Evolutionary conservation across 202 grass and related monocot genomes (phyloP), one percentile per base, ranked within the genome.

Genomic region (Dendrocalamus latiflorus): DNA sequence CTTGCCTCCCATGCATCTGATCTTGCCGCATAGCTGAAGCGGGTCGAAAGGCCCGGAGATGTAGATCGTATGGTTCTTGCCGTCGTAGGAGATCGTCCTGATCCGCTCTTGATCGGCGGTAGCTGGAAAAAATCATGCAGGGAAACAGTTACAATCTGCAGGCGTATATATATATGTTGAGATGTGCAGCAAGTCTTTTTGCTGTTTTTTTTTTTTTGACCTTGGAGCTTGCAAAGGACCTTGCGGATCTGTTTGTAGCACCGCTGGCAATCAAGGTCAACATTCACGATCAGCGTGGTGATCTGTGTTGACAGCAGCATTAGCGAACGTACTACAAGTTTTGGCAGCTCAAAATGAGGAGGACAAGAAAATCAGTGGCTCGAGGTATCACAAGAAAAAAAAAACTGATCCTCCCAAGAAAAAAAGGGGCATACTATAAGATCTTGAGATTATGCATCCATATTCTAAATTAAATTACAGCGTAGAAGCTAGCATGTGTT

Each of bases 151-250:
- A 16, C 15, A 6, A 6, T 33, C 4, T 49, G 47, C 47, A 49
- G 47, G 47, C 14, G 47, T 16, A 49, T 5, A 5, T 49, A 9
- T 30, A 30, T 30, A 30, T 30, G 2, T 20, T 57, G 36, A 58
- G 28, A 65, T 30, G 30, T 39, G 39, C 22, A 42, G 5, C 15
- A 5, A 49, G 0, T 49, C 16, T 4, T 48, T 5, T 48, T 5
- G 0, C 1, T 39, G 1, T 15, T 49, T 16, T 48, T 48, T 6
- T 15, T 49, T 16, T 48, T 48, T 6, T 0, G 0, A 36, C 93
- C 87, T 95, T 95, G 93, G 15, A 92, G 85, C 41, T 83, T 76
- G 88, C 86, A 85, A 0, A 96, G 80, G 67, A 93, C 83, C 80
- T 86, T 91, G 17, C 85, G 75, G 0, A 93, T 93, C 38, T 93